These are phyloP conservation scores for Cymbopogon flexuosus DNA, from an alignment of 202 grass and related monocot species.

Conservation along the genomic window DNA sequence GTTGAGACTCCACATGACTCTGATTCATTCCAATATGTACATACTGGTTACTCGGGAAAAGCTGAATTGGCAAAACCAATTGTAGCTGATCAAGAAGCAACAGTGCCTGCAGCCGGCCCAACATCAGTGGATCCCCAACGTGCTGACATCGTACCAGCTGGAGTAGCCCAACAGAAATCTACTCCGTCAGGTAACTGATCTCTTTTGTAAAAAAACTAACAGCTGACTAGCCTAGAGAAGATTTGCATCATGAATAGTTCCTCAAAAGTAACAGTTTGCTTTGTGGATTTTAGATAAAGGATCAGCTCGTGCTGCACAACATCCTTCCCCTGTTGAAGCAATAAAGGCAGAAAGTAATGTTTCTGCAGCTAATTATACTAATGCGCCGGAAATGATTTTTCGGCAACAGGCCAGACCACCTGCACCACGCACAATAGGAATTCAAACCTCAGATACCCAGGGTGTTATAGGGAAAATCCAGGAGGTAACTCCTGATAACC, in stretches of 20 bases:
- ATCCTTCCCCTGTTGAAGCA: constrained; percentile 8
- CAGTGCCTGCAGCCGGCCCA: not conserved
- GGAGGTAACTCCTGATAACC: constrained; percentile 17
- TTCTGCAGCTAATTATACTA: not conserved
- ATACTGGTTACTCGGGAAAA: not conserved
- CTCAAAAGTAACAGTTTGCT: constrained; percentile 14
- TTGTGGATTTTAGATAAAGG: constrained; percentile 30
- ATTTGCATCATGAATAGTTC: not conserved
- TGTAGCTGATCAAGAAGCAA: constrained; percentile 18
- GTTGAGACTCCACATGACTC: not conserved
- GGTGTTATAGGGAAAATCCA: constrained; percentile 7
- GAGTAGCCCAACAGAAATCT: constrained; percentile 13
- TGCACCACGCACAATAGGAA: constrained; percentile 2
- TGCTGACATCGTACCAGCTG: not conserved
- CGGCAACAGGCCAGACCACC: constrained; percentile 23
- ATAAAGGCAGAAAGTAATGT: not conserved
- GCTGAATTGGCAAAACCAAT: constrained; percentile 3
- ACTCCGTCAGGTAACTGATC: constrained; percentile 17
- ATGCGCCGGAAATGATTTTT: not conserved
- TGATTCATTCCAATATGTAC: not conserved
- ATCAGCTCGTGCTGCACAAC: not conserved
- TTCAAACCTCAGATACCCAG: not conserved
- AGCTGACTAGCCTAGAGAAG: not conserved
- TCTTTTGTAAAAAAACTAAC: constrained; percentile 8
- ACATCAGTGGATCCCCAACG: not conserved